Conservation (phyloP, 208 protist genomes). For the Hexamita inflata region DNA sequence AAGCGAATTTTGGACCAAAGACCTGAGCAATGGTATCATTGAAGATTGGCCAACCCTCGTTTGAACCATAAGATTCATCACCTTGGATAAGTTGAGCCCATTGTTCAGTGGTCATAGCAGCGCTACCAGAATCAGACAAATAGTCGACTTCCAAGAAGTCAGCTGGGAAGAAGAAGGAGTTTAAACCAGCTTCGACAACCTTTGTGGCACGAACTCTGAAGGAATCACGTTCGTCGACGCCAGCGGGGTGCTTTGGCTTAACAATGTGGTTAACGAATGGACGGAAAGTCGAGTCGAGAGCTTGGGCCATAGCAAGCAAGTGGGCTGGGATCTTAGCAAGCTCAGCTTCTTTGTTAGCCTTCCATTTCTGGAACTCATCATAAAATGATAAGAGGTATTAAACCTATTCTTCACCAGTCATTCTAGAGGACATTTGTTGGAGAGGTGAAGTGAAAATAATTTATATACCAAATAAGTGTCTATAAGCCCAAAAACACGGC, state of each 20-base stretch:
- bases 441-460: too few relatives aligned
- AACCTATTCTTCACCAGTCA: too few relatives aligned
- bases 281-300: not conserved
- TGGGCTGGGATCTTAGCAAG: not conserved
- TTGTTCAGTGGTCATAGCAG: slow-evolving; percentile 26
- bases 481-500: too few relatives aligned
- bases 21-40: not conserved
- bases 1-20: not conserved
- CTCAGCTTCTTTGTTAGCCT: not conserved
- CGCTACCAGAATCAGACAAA: slow-evolving; percentile 30
- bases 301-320: not conserved
- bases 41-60: slow-evolving; percentile 25
- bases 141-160: slow-evolving; percentile 27
- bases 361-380: not conserved
- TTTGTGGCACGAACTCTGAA: not conserved
- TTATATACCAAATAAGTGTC: too few relatives aligned
- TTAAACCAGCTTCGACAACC: slow-evolving; percentile 12
- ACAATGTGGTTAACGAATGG: not conserved
- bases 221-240: not conserved
- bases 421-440: too few relatives aligned
- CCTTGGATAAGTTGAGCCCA: slow-evolving; percentile 21
- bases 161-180: slow-evolving; percentile 32
- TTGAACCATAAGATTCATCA: slow-evolving; percentile 31
- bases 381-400: not conserved
- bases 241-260: not conserved